A percentile compares a stretch with the other conserved stretches of the same genome.
Conservation (phyloP, 2,329 filamentous ascomycete genomes). For the Apiospora aurea region DNA sequence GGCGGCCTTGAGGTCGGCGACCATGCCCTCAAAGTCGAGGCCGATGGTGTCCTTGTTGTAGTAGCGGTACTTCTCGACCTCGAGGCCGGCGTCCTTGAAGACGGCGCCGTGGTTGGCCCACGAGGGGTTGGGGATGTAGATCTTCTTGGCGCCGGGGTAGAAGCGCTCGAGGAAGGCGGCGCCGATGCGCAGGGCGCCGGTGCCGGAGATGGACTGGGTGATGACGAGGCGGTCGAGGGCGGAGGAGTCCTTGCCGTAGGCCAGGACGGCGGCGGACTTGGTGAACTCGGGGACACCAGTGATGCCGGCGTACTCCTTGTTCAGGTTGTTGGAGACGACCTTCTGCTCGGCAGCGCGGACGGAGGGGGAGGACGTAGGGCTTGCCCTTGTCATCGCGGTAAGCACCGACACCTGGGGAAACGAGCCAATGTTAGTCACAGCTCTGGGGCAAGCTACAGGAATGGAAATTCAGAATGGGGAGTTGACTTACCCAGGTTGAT, state of each 20-base stretch:
- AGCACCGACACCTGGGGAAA: constrained; percentile 79
- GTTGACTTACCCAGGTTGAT: constrained; percentile 84
- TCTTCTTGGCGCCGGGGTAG: constrained; percentile 90
- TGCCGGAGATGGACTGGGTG: constrained; percentile 98
- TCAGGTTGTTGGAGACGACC: constrained; percentile 77
- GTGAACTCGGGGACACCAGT: constrained; percentile 95
- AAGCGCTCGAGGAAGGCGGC: constrained; percentile 91
- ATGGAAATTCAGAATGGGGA: neutral
- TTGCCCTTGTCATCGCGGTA: constrained; percentile 99
- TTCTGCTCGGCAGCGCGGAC: constrained; percentile 89
- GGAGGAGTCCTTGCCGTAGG: constrained; percentile 83
- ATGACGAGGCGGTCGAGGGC: constrained; percentile 84
- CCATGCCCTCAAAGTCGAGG: constrained; percentile 93
- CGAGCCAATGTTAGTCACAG: constrained; percentile 30
- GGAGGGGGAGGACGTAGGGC: constrained; percentile 95
- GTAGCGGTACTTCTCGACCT: constrained; percentile 96
- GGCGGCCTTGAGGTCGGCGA: constrained; percentile 88
- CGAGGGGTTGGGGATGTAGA: constrained; percentile 95
- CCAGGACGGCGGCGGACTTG: constrained; percentile 86
- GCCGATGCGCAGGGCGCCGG: constrained; percentile 92
- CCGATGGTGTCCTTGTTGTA: constrained; percentile 99
- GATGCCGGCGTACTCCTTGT: constrained; percentile 99
- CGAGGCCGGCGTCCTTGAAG: constrained; percentile 90
- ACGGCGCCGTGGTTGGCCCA: constrained; percentile 99
- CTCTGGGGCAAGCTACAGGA: neutral